Conservation (phyloP, 2,329 filamentous ascomycete genomes). For the Diaporthe australafricana region DNA sequence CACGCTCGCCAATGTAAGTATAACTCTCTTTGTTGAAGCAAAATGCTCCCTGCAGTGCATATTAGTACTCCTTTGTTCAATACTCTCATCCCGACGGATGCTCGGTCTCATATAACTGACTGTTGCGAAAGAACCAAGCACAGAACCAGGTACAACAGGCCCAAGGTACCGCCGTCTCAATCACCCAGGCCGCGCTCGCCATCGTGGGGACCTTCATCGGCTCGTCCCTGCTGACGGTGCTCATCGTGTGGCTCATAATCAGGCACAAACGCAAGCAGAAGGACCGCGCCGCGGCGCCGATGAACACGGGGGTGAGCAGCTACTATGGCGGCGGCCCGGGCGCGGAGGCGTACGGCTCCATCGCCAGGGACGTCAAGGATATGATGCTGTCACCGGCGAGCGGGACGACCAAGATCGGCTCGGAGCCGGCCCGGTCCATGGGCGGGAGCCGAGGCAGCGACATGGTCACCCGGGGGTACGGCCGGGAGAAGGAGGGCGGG, state of each 20-base stretch:
- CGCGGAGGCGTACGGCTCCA: constrained; percentile 24
- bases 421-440: background rate
- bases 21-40: background rate
- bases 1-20: constrained; percentile 45
- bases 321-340: constrained; percentile 34
- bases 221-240: constrained; percentile 53
- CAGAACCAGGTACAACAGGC: constrained; percentile 47
- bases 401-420: constrained; percentile 5
- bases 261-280: constrained; percentile 40
- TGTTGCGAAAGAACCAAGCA: constrained; percentile 44
- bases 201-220: constrained; percentile 56
- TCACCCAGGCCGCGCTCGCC: constrained; percentile 55
- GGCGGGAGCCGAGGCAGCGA: constrained; percentile 6
- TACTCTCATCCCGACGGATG: background rate
- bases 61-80: background rate
- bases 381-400: constrained; percentile 30
- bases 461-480: constrained; percentile 16
- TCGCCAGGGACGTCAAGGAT: constrained; percentile 43
- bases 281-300: constrained; percentile 37
- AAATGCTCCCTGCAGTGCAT: background rate
- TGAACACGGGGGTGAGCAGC: constrained; percentile 37
- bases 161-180: constrained; percentile 53
- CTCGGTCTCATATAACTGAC: background rate
- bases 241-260: constrained; percentile 47
- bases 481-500: background rate